Evolutionary conservation across 208 protist species (phyloP).

Genomic region (Lotmaria passim): DNA sequence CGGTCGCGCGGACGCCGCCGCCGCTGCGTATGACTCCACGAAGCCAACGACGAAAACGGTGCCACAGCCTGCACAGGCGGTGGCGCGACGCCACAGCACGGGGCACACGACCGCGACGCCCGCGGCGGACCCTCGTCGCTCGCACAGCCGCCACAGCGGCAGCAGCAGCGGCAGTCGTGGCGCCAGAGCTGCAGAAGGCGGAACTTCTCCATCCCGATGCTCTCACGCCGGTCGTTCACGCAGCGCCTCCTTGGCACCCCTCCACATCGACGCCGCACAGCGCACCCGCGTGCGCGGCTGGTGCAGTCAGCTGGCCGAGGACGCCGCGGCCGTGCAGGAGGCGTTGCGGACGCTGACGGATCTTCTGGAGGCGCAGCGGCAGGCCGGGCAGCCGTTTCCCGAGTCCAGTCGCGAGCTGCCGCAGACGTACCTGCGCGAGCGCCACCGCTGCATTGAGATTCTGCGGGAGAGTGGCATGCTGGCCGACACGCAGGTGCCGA

Average conservation of each 20-base stretch:
- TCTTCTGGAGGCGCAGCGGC: conserved; percentile 62
- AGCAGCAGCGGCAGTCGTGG: neutral
- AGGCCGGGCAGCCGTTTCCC: conserved; percentile 17
- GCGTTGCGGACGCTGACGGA: conserved; percentile 66
- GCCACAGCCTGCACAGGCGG: no score
- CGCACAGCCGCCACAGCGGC: neutral
- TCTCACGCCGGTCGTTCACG: neutral
- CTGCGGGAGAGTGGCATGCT: conserved; percentile 75
- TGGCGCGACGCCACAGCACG: no score
- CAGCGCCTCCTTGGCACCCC: conserved; percentile 15
- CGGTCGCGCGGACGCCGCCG: neutral
- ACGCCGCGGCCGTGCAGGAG: conserved; percentile 63
- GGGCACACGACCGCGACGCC: no score
- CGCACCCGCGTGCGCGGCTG: conserved; percentile 41
- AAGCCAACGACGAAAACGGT: no score
- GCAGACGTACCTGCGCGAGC: conserved; percentile 59
- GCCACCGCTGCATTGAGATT: conserved; percentile 60
- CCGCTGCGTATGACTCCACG: no score
- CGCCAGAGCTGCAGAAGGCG: no score
- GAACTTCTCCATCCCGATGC: neutral
- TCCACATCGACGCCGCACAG: conserved; percentile 41
- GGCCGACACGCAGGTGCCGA: conserved; percentile 70
- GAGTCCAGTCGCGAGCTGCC: conserved; percentile 47
- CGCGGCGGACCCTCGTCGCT: neutral
- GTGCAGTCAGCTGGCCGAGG: conserved; percentile 48